Percentiles rank a stretch among this genome's conserved stretches.
Evolutionary conservation across 345 rosid species (phyloP).

Genomic region (Turritis glabra): DNA sequence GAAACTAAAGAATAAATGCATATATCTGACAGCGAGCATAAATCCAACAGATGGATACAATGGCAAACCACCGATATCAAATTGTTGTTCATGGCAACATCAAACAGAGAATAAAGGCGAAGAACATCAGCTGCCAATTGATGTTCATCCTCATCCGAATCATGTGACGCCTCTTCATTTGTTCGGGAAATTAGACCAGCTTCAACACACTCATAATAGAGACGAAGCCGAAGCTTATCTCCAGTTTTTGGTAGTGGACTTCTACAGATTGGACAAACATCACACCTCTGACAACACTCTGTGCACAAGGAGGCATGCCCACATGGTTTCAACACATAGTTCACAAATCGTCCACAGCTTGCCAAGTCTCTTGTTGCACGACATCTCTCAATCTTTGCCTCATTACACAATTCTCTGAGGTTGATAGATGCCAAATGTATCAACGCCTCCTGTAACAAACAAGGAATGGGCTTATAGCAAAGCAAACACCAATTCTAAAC

Average conservation of each 20-base stretch:
- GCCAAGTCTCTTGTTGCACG: slow-evolving; percentile 94
- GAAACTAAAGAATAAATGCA: slow-evolving; percentile 14
- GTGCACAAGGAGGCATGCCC: slow-evolving; percentile 91
- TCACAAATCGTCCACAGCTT: slow-evolving; percentile 81
- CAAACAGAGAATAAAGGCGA: slow-evolving; percentile 87
- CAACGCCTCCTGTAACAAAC: slow-evolving; percentile 74
- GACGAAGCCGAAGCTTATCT: slow-evolving; percentile 58
- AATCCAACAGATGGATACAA: slow-evolving; percentile 65
- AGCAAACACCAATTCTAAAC: not conserved
- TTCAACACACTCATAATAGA: slow-evolving; percentile 75
- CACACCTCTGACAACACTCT: slow-evolving; percentile 83
- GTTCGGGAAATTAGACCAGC: slow-evolving; percentile 72
- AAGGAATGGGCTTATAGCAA: not conserved
- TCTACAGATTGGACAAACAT: slow-evolving; percentile 90
- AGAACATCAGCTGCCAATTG: slow-evolving; percentile 68
- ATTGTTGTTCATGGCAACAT: slow-evolving; percentile 86
- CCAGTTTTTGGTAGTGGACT: slow-evolving; percentile 48
- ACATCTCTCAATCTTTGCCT: slow-evolving; percentile 85
- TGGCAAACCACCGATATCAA: slow-evolving; percentile 82
- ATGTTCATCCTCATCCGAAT: slow-evolving; percentile 57
- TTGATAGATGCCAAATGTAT: slow-evolving; percentile 75
- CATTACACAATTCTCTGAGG: slow-evolving; percentile 70
- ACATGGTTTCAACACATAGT: slow-evolving; percentile 65
- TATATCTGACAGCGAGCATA: not conserved
- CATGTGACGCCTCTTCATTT: slow-evolving; percentile 59